Evolutionary conservation across 306 rosid species (phyloP), one percentile per base, ranked within the genome.

Genomic region (Alnus rubra): DNA sequence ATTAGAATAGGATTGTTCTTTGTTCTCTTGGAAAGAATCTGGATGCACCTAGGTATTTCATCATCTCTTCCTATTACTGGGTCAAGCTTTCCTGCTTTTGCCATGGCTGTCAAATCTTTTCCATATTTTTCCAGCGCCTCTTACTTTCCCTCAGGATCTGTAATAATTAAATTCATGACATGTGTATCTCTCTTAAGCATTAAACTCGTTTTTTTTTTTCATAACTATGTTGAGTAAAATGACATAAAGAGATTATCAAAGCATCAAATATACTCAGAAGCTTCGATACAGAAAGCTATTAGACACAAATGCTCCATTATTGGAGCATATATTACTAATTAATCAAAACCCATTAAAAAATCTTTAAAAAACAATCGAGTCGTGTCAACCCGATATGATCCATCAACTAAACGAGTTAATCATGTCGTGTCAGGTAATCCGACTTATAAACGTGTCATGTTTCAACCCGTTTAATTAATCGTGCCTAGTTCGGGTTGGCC

Each of bases 31-130:
- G 99, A 95, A 56, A 95, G 97, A 84, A 95, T 95, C 88, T 95
- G 98, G 84, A 95, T 95, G 90, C 99, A 95, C 84, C 99, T 91
- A 49, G 98, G 97, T 81, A 93, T 95, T 82, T 95, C 99, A 88
- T 93, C 99, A 74, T 95, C 99, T 85, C 99, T 95, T 80, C 98
- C 99, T 78, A 95, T 95, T 56, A 95, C 99, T 33, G 99, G 99
- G 78, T 95, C 99, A 81, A 95, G 98, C 83, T 95, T 95, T 75
- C 99, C 99, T 49, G 87, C 88, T 83, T 74, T 93, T 50, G 99
- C 99, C 97, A 95, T 90, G 65, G 97, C 93, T 50, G 99, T 95
- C 89, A 95, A 84, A 90, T 95, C 99, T 78, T 93, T 95, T 81
- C 99, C 99, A 69, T 95, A 95, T 81, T 90, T 95, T 83, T 93